Evolutionary conservation across 2,329 filamentous ascomycete genomes (phyloP), one percentile per base, ranked within the genome.

Genomic region (Curvularia lunata): DNA sequence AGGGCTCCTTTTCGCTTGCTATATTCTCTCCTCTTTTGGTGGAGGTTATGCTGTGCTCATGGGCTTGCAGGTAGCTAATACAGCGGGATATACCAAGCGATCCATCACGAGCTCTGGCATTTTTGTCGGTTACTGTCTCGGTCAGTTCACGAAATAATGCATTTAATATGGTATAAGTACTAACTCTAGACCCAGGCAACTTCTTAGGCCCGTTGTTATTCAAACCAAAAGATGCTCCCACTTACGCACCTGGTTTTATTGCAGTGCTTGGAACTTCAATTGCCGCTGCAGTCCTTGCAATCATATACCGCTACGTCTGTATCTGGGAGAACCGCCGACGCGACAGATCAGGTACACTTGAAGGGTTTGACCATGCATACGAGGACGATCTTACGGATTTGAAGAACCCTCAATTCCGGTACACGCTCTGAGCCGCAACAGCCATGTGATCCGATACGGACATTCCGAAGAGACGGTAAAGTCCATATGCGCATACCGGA

Each of bases 281-380:
- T 18, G 59, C 66, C 2, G 69, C 75, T 2, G 72, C 69, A 9
- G 37, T 78, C 5, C 68, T 83, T 4, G 74, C 77, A 0, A 56
- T 83, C 5, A 65, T 78, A 0, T 83, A 83, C 61, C 78, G 82
- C 3, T 70, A 74, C 32, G 59, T 82, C 6, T 83, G 81, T 58
- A 69, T 80, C 4, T 76, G 71, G 73, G 75, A 80, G 10, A 84
- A 84, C 59, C 69, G 66, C 18, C 72, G 68, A 54, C 75, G 81
- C 25, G 81, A 84, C 56, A 71, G 70, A 46, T 63, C 76, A 1
- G 80, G 80, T 2, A 76, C 73, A 9, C 53, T 74, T n/a, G 82
- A 84, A 67, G 81, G 75, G 1, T 84, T 79, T 46, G 82, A 84
- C 45, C 78, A 84, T 64, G 82, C 82, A 0, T 84, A 82, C 55